Evolutionary conservation across 1,139 yeast genomes (phyloP).

Genomic region (Geotrichum fermentans): DNA sequence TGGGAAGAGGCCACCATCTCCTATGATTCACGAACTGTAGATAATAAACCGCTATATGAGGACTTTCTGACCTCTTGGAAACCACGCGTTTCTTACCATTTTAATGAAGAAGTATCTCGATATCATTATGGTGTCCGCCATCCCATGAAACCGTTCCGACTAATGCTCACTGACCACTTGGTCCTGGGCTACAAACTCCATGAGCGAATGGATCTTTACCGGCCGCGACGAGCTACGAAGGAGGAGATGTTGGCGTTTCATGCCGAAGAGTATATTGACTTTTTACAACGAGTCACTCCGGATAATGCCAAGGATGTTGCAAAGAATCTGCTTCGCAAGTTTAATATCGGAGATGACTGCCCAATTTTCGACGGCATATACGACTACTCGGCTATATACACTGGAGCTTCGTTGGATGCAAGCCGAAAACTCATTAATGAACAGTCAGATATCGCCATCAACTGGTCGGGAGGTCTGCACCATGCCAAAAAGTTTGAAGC

Average conservation of each 20-base stretch:
- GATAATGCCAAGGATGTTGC: slow-evolving; percentile 61
- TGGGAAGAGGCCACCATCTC: slow-evolving; percentile 27
- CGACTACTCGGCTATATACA: slow-evolving; percentile 77
- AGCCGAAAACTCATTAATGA: slow-evolving; percentile 76
- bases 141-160: slow-evolving; percentile 97
- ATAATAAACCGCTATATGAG: slow-evolving; percentile 57
- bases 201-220: slow-evolving; percentile 83
- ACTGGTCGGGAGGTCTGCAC: slow-evolving; percentile 96
- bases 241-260: slow-evolving; percentile 79
- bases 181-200: slow-evolving; percentile 80
- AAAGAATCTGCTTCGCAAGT: slow-evolving; percentile 55
- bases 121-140: slow-evolving; percentile 90
- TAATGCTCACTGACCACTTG: slow-evolving; percentile 89
- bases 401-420: slow-evolving; percentile 94
- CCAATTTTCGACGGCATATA: slow-evolving; percentile 95
- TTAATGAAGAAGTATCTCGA: slow-evolving; percentile 71
- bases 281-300: slow-evolving; percentile 73
- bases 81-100: slow-evolving; percentile 75
- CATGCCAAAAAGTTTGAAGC: slow-evolving; percentile 95
- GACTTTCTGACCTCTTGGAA: slow-evolving; percentile 28
- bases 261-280: slow-evolving; percentile 80
- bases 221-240: slow-evolving; percentile 74
- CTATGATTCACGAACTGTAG: slow-evolving; percentile 53
- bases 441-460: slow-evolving; percentile 90
- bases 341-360: slow-evolving; percentile 95